Base-by-base conservation (phyloP, 768 basidiomycete genomes). In the Lactifluus echinatus region DNA sequence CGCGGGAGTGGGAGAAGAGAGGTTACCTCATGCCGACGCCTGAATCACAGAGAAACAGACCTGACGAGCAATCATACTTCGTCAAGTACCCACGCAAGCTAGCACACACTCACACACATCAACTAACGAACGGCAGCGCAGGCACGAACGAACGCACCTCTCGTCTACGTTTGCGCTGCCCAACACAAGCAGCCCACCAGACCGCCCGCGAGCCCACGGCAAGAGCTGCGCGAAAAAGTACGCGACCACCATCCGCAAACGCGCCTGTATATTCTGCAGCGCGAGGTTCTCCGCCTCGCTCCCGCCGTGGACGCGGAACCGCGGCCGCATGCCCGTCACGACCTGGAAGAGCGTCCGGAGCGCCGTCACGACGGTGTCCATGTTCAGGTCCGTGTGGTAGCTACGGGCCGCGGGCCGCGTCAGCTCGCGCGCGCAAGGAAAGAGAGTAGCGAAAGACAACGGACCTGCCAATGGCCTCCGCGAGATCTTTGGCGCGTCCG, bases 101-200 rank as follows among this genome's bases (percentile, higher is more conserved):
- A n/a, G n/a, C n/a, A n/a, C n/a, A 50, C 15, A 19, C 4, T 24
- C 10, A 31, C 10, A 31, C 28, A 12, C n/a, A 24, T 54, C 12
- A 43, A 23, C 7, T 21, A 19, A 37, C 8, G 15, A 2, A 39
- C 15, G 8, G 10, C 26, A 19, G n/a, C n/a, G 12, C 23, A 4
- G 24, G 2, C 21, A 23, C 11, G 10, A 33, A 40, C 6, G n/a
- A 51, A 44, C 40, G 28, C 56, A 86, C 92, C 91, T 95, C 75
- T 98, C 96, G 66, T 99, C 96, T 2, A 99, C 96, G 66, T 98
- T 98, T 17, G 96, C 94, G 62, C 91, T 94, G 1, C 96, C 96
- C n/a, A 98, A 79, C 1, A 98, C 96, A 24, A 98, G 82, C 34
- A 99, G 71, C 6, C 92, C 91, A 0, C 96, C 96, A 39, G 71